Percentiles rank a stretch among this genome's conserved stretches.
These are phyloP conservation scores for Backusella morwellensis DNA, from an alignment of 192 early-diverging fungal genomes.

Conservation along the genomic window DNA sequence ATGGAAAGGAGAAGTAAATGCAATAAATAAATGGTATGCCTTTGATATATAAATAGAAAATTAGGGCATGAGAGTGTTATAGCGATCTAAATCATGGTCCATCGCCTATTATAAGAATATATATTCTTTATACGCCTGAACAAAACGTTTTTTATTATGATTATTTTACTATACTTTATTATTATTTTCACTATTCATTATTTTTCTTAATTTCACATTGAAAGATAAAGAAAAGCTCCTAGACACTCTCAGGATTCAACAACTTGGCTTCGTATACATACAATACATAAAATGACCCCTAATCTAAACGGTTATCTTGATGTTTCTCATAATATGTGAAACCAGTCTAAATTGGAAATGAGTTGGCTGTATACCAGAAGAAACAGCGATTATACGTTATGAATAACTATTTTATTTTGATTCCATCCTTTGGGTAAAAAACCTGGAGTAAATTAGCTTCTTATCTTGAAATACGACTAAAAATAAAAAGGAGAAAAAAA, in stretches of 20 bases:
- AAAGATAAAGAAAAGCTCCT: background rate
- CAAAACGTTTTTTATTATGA: too few relatives aligned
- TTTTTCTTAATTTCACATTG: too few relatives aligned
- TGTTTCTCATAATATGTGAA: background rate
- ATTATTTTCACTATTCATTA: background rate
- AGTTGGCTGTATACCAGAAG: background rate
- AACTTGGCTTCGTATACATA: background rate
- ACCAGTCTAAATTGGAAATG: background rate
- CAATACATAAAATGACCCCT: background rate
- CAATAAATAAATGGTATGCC: background rate
- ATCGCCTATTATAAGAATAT: background rate
- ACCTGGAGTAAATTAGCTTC: background rate
- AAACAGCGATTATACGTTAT: too few relatives aligned
- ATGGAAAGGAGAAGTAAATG: background rate
- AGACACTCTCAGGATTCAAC: background rate
- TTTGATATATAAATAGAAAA: conserved; percentile 7
- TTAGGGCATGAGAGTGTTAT: background rate
- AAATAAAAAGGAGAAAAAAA: background rate
- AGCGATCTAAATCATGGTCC: background rate
- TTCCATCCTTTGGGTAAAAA: background rate
- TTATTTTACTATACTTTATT: background rate
- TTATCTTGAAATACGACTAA: background rate
- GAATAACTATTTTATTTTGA: background rate
- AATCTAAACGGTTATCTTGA: background rate
- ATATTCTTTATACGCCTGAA: background rate